These are phyloP conservation scores for Phytophthora capsici DNA, from an alignment of 352 stramenopile species.

Conservation along the genomic window DNA sequence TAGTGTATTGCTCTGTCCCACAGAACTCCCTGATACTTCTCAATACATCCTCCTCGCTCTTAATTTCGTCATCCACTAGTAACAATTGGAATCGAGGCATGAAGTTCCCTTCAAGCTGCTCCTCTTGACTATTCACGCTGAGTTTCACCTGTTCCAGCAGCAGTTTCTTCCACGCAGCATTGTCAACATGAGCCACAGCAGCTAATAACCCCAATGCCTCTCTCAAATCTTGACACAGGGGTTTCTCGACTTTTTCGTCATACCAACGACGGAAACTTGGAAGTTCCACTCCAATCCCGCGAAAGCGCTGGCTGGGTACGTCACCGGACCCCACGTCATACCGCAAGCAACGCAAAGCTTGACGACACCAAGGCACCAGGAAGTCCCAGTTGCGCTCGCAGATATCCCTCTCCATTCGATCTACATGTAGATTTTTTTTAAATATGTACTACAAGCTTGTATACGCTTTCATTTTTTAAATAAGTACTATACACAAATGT, in stretches of 20 bases:
- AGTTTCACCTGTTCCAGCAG: constrained; percentile 21
- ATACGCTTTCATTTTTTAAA: too few species aligned
- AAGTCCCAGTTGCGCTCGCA: constrained; percentile 27
- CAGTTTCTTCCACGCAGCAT: constrained; percentile 28
- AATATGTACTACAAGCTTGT: too few species aligned
- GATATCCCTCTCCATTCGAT: constrained; percentile 14
- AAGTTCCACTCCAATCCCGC: constrained; percentile 23
- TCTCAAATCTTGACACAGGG: constrained; percentile 7
- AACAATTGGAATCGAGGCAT: constrained; percentile 26
- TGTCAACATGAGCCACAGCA: constrained; percentile 35
- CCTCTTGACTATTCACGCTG: constrained; percentile 16
- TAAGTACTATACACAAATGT: too few species aligned
- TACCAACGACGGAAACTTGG: constrained; percentile 15
- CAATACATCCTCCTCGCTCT: constrained; percentile 19
- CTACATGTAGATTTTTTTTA: too few species aligned
- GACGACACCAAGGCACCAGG: constrained; percentile 31
- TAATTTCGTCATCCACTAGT: not conserved
- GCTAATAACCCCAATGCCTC: constrained; percentile 26
- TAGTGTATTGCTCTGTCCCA: constrained; percentile 22
- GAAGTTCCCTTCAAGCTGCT: constrained; percentile 21
- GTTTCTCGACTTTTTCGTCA: constrained; percentile 2
- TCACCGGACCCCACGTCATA: constrained; percentile 22
- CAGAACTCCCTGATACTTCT: constrained; percentile 25
- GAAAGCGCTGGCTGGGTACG: constrained; percentile 13
- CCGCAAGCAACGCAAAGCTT: constrained; percentile 5